phyloP scores from a whole-genome alignment of 1,139 yeast genomes.

The Yamadazyma trypodendri region DNA sequence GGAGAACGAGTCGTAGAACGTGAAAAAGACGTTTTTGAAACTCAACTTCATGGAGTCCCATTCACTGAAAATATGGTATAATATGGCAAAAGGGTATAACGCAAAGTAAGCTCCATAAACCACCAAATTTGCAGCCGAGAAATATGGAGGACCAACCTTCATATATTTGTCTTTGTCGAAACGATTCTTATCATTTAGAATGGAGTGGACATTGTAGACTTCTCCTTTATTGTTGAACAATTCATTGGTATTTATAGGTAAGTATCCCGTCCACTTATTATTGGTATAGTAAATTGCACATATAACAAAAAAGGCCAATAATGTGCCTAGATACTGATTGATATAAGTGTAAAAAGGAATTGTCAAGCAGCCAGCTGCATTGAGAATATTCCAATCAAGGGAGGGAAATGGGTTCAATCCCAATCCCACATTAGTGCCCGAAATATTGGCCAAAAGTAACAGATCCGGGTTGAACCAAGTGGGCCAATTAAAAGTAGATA shows the following conservation, averaged over 20 bases:
- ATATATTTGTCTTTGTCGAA: slow-evolving; percentile 32
- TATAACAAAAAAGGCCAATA: slow-evolving; percentile 34
- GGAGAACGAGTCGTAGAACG: slow-evolving; percentile 30
- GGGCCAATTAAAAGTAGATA: slow-evolving; percentile 48
- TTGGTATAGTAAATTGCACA: slow-evolving; percentile 35
- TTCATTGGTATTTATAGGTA: slow-evolving; percentile 40
- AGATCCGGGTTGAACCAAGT: slow-evolving; percentile 45
- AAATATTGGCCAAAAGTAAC: slow-evolving; percentile 38
- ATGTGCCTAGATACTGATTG: slow-evolving; percentile 35
- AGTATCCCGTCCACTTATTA: slow-evolving; percentile 39
- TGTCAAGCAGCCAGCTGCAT: slow-evolving; percentile 41
- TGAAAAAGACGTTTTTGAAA: slow-evolving; percentile 34
- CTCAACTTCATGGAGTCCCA: slow-evolving; percentile 46
- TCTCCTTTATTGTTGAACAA: slow-evolving; percentile 36
- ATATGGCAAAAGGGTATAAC: slow-evolving; percentile 42
- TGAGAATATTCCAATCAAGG: slow-evolving; percentile 46
- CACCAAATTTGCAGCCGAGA: slow-evolving; percentile 42
- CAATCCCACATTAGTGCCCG: slow-evolving; percentile 39
- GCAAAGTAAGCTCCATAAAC: slow-evolving; percentile 43
- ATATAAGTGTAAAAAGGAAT: slow-evolving; percentile 40
- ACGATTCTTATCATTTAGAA: slow-evolving; percentile 29
- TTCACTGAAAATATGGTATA: slow-evolving; percentile 39
- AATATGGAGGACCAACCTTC: slow-evolving; percentile 43
- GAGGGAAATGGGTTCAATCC: slow-evolving; percentile 47
- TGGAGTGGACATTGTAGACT: slow-evolving; percentile 32